Conservation (phyloP, 305 asterid species). For the Fraxinus albicans region DNA sequence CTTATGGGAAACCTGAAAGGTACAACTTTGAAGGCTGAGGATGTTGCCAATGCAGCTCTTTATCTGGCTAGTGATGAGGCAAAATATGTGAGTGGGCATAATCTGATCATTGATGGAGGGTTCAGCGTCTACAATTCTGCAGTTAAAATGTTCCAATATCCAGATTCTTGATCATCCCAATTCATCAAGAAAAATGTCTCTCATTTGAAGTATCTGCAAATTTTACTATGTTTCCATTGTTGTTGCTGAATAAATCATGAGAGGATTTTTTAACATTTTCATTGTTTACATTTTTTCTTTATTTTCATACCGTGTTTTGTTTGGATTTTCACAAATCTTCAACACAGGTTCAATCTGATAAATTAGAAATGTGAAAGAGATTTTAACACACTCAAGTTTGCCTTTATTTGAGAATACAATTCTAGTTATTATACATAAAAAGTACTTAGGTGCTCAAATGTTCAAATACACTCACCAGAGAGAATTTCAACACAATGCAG, state of each 20-base stretch:
- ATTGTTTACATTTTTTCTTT: neutral
- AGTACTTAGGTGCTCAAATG: neutral
- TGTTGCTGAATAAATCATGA: neutral
- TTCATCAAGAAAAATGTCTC: neutral
- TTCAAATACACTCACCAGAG: neutral
- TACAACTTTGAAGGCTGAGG: constrained; percentile 25
- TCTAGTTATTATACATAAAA: neutral
- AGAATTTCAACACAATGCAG: neutral
- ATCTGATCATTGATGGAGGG: constrained; percentile 56
- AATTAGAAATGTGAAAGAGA: neutral
- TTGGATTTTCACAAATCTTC: neutral
- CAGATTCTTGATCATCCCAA: constrained; percentile 9
- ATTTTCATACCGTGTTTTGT: neutral
- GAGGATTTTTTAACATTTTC: neutral
- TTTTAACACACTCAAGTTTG: neutral
- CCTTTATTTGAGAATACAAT: neutral
- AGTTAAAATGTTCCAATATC: constrained; percentile 16
- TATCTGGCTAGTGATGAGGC: constrained; percentile 55
- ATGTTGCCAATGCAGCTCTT: constrained; percentile 48
- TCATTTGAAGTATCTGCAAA: neutral
- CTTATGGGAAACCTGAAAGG: constrained; percentile 32
- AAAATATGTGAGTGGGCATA: constrained; percentile 49
- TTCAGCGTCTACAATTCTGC: constrained; percentile 30
- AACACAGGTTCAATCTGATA: neutral
- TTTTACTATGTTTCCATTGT: neutral